These are phyloP conservation scores for Xylariaceae sp. DNA, from an alignment of 2,329 filamentous ascomycete species.

Conservation along the genomic window DNA sequence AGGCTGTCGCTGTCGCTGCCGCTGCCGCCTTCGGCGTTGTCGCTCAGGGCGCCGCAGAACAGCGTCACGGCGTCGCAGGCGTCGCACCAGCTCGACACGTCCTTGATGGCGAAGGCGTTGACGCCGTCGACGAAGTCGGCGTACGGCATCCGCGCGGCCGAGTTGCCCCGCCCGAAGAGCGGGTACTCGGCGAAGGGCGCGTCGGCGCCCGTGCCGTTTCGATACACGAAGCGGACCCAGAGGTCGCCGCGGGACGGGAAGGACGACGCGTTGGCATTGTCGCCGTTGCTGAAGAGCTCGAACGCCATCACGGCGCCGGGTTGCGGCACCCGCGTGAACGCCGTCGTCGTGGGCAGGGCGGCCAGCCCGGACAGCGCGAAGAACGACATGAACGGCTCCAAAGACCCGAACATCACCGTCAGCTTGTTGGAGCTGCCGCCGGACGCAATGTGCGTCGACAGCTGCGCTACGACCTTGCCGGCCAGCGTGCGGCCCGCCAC, in stretches of 20 bases:
- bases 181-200: constrained; percentile 41
- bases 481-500: constrained; percentile 59
- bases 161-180: constrained; percentile 44
- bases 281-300: constrained; percentile 57
- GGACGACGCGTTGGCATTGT: constrained; percentile 16
- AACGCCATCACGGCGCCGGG: constrained; percentile 78
- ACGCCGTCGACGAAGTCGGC: constrained; percentile 44
- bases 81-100: constrained; percentile 46
- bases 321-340: constrained; percentile 56
- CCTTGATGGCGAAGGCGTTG: constrained; percentile 38
- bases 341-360: constrained; percentile 53
- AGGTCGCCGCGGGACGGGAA: constrained; percentile 44
- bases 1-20: not conserved
- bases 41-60: constrained; percentile 42
- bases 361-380: constrained; percentile 53
- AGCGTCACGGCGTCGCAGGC: constrained; percentile 42
- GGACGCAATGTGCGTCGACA: constrained; percentile 47
- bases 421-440: constrained; percentile 49
- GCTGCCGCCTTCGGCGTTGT: constrained; percentile 4
- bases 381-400: constrained; percentile 59
- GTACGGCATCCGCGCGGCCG: constrained; percentile 41
- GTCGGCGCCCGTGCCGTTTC: constrained; percentile 47
- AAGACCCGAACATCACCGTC: constrained; percentile 56
- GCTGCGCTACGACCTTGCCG: constrained; percentile 44
- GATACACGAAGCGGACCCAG: constrained; percentile 60